phyloP scores from a whole-genome alignment of 164 flowering plant species.

The Vitis labrusca region DNA sequence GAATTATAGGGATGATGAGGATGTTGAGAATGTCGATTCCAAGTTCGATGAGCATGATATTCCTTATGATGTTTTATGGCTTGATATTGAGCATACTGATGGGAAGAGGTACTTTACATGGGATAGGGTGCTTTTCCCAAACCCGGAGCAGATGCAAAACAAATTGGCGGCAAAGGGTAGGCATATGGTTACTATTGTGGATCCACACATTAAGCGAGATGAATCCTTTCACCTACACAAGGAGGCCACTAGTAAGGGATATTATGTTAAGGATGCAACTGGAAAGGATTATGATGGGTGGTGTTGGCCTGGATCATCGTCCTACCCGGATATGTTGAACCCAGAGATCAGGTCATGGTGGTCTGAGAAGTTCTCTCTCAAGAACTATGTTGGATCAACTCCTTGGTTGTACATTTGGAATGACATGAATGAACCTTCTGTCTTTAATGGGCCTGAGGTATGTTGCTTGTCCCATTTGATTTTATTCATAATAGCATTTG shows the following conservation, averaged over 20 bases:
- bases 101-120: constrained; percentile 97
- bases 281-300: constrained; percentile 96
- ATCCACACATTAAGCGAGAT: constrained; percentile 96
- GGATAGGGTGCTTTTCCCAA: constrained; percentile 76
- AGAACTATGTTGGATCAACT: constrained; percentile 87
- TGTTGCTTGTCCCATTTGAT: neutral
- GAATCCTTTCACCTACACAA: constrained; percentile 76
- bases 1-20: constrained; percentile 98
- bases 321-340: constrained; percentile 72
- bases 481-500: too few relatives aligned
- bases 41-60: constrained; percentile 94
- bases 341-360: constrained; percentile 96
- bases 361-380: constrained; percentile 75
- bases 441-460: constrained; percentile 99
- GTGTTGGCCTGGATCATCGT: constrained; percentile 99
- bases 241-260: constrained; percentile 80
- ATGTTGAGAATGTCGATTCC: constrained; percentile 78
- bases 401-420: constrained; percentile 96
- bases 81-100: constrained; percentile 95
- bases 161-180: constrained; percentile 89
- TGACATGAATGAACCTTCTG: constrained; percentile 99
- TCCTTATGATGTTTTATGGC: constrained; percentile 98
- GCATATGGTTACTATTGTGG: constrained; percentile 94
- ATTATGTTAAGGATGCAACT: constrained; percentile 86
- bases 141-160: constrained; percentile 91